These are phyloP conservation scores for Lactarius vividus DNA, from an alignment of 768 basidiomycete genomes.

Conservation along the genomic window DNA sequence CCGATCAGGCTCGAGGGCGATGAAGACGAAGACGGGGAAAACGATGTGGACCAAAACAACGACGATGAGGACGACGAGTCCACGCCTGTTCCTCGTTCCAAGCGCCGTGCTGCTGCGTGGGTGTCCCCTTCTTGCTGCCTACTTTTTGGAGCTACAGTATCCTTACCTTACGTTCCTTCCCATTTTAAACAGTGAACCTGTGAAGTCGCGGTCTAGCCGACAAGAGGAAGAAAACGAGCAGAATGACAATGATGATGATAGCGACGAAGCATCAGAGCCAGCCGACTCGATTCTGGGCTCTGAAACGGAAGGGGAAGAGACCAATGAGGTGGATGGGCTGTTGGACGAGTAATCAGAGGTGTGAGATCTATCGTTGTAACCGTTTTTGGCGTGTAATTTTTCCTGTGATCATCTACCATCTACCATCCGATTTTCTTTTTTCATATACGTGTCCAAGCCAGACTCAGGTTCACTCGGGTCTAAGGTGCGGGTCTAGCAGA, in stretches of 20 bases:
- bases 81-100: conserved; percentile 25
- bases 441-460: background rate
- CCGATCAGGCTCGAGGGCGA: conserved; percentile 30
- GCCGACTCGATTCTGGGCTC: conserved; percentile 29
- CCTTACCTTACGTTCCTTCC: background rate
- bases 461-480: too few relatives aligned
- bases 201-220: background rate
- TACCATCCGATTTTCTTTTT: background rate
- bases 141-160: background rate
- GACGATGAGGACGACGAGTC: conserved; percentile 23
- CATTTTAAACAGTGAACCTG: background rate
- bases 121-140: background rate
- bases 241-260: background rate
- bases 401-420: conserved; percentile 1
- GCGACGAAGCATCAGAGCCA: conserved; percentile 6
- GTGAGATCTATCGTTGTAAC: conserved; percentile 22
- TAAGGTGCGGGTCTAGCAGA: too few relatives aligned
- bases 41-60: conserved; percentile 28
- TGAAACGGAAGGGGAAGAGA: conserved; percentile 21
- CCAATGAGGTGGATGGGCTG: conserved; percentile 27
- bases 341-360: conserved; percentile 16
- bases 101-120: conserved; percentile 6
- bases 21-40: conserved; percentile 35
- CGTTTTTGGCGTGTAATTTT: conserved; percentile 5
- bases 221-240: background rate